A percentile compares a stretch with the other conserved stretches of the same genome.
phyloP scores from a whole-genome alignment of 495 filamentous ascomycete species.

The Xylaria grammica region DNA sequence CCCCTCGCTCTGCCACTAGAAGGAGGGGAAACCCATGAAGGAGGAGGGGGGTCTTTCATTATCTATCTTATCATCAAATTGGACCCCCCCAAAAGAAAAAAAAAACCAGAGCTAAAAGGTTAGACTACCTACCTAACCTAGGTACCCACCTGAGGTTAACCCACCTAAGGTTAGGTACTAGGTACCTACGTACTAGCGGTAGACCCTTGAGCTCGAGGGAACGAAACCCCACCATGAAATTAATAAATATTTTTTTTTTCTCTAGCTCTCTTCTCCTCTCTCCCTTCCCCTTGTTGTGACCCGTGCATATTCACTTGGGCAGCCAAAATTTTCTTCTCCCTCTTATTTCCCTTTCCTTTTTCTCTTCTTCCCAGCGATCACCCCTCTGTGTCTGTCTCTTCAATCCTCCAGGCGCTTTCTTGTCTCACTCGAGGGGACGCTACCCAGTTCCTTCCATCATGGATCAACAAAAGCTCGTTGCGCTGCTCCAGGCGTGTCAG shows the following conservation, averaged over 20 bases:
- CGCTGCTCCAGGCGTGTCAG: constrained; percentile 76
- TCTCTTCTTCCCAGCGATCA: not conserved
- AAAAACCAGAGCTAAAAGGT: no score
- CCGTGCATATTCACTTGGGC: constrained; percentile 16
- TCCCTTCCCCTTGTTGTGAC: constrained; percentile 6
- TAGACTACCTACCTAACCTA: no score
- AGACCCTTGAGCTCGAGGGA: no score
- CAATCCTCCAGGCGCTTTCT: constrained; percentile 13
- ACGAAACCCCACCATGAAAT: constrained; percentile 26
- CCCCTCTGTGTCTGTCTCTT: constrained; percentile 2
- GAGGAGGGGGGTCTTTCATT: no score
- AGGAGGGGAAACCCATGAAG: no score
- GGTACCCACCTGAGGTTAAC: no score
- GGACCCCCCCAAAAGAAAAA: no score
- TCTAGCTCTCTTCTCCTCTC: constrained; percentile 4
- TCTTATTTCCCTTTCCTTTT: not conserved
- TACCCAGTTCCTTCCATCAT: constrained; percentile 46
- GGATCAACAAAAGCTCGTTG: constrained; percentile 75
- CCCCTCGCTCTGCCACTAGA: no score
- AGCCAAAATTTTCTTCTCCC: constrained; percentile 4
- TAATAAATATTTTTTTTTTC: constrained; percentile 21
- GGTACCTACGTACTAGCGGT: no score
- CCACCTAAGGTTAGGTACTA: no score
- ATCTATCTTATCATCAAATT: no score
- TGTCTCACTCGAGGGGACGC: constrained; percentile 13